Conservation (phyloP, 2,329 filamentous ascomycete genomes). For the Trichoderma koningiopsis region DNA sequence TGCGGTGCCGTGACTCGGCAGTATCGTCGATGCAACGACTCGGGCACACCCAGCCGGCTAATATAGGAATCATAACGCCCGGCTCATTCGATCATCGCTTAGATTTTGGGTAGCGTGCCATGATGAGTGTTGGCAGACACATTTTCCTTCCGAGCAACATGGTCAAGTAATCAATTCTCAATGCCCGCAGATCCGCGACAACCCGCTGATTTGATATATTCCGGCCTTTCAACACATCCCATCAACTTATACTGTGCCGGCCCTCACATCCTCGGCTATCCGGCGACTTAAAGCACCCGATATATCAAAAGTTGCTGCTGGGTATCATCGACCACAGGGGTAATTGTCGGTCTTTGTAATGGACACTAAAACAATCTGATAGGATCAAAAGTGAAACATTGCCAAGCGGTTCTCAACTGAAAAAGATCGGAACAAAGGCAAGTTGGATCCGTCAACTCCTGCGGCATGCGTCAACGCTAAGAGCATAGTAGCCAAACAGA, state of each 20-base stretch:
- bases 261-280: background rate
- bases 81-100: background rate
- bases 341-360: background rate
- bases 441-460: background rate
- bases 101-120: background rate
- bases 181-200: background rate
- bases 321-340: too few species aligned
- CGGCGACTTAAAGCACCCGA: background rate
- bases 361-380: background rate
- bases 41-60: background rate
- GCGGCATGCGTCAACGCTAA: constrained; percentile 10
- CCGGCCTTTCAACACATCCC: background rate
- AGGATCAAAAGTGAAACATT: constrained; percentile 9
- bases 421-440: constrained; percentile 4
- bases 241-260: background rate
- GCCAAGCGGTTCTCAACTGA: background rate
- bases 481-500: background rate
- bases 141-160: background rate
- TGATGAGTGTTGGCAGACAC: background rate
- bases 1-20: background rate
- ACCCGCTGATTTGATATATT: background rate
- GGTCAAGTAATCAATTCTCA: background rate
- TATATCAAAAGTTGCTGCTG: background rate
- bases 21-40: background rate
- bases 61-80: background rate